Percentiles rank a stretch among this genome's conserved stretches.
These are phyloP conservation scores for Lentinula lateritia DNA, from an alignment of 768 basidiomycete species.

Conservation along the genomic window DNA sequence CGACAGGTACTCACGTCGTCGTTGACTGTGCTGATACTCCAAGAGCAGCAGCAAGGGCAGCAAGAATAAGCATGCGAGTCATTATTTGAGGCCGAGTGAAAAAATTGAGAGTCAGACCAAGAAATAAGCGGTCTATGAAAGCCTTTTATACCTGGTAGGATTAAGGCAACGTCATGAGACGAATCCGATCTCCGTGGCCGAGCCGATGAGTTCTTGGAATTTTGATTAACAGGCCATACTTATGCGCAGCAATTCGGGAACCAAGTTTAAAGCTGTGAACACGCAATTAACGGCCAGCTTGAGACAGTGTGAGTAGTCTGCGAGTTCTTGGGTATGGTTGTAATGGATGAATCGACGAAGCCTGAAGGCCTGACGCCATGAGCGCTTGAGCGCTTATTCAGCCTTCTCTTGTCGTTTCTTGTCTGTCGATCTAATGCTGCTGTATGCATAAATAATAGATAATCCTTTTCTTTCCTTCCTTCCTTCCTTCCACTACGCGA, in stretches of 20 bases:
- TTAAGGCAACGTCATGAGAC: not conserved
- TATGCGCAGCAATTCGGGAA: not conserved
- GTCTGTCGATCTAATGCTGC: not conserved
- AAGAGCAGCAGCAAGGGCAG: constrained; percentile 21
- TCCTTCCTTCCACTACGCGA: not conserved
- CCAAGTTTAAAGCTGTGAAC: not conserved
- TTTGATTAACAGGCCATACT: not conserved
- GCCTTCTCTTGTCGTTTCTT: not conserved
- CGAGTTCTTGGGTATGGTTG: no score
- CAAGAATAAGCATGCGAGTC: constrained; percentile 21
- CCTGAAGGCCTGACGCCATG: no score
- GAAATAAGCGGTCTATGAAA: no score
- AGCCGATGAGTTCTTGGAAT: not conserved
- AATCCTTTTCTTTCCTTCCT: not conserved
- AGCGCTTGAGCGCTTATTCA: not conserved
- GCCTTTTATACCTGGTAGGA: not conserved
- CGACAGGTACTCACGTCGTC: constrained; percentile 18
- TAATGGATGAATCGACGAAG: no score
- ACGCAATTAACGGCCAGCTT: not conserved
- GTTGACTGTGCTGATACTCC: constrained; percentile 36
- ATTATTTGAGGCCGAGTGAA: constrained; percentile 5
- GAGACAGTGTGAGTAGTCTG: no score
- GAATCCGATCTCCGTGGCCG: not conserved
- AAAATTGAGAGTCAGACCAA: not conserved
- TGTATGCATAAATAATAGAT: not conserved